A percentile compares a stretch with the other conserved stretches of the same genome.
Evolutionary conservation across 192 early-diverging fungal species (phyloP).

Genomic region (Coemansia sp.): DNA sequence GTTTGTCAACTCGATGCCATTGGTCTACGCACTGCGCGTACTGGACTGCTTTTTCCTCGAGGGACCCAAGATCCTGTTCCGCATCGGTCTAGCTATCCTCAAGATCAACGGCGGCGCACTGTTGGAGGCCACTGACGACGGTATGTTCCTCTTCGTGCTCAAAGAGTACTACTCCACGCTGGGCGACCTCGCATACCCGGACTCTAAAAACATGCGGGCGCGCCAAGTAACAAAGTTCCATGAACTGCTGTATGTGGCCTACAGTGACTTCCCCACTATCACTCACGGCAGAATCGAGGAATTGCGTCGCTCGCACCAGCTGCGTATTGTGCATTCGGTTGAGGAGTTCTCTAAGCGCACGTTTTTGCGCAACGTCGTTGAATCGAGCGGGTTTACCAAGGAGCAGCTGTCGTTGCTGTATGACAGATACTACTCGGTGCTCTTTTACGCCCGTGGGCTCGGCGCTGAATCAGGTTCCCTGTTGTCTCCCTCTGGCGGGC

Average conservation of each 20-base stretch:
- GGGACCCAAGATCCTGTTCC: conserved; percentile 94
- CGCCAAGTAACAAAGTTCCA: conserved; percentile 80
- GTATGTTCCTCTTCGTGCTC: conserved; percentile 77
- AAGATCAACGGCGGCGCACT: conserved; percentile 89
- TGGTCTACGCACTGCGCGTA: conserved; percentile 84
- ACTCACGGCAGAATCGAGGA: conserved; percentile 76
- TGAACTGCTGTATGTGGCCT: conserved; percentile 86
- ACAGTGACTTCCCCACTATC: conserved; percentile 86
- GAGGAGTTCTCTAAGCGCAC: conserved; percentile 91
- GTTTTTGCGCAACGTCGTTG: conserved; percentile 78
- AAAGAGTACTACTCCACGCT: conserved; percentile 86
- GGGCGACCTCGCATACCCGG: conserved; percentile 73
- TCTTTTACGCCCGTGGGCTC: conserved; percentile 60
- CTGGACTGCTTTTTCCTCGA: conserved; percentile 99
- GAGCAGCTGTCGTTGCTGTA: conserved; percentile 87
- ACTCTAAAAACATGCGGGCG: conserved; percentile 58
- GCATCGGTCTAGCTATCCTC: conserved; percentile 86
- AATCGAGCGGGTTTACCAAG: conserved; percentile 77
- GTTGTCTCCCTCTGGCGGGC: conserved; percentile 19
- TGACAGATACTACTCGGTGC: conserved; percentile 83
- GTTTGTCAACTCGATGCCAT: conserved; percentile 95
- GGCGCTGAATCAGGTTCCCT: neutral
- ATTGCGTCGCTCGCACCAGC: conserved; percentile 79
- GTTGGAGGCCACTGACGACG: conserved; percentile 70
- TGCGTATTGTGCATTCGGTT: conserved; percentile 90